Evolutionary conservation across 306 rosid genomes (phyloP).

Genomic region (Lablab purpureus): DNA sequence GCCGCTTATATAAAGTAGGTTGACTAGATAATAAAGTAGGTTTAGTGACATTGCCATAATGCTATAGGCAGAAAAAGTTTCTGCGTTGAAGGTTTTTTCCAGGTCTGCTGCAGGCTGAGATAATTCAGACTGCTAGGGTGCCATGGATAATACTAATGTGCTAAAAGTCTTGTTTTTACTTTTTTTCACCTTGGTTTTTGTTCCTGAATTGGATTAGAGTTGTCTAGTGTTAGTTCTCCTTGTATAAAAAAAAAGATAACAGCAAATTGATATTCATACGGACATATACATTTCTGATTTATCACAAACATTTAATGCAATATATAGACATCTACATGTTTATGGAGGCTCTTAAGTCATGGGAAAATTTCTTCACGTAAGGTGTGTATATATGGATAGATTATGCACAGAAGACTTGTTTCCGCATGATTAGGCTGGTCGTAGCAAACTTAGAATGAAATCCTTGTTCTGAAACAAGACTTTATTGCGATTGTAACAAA

Average conservation of each 20-base stretch:
- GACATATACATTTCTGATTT: background rate
- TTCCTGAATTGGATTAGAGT: slow-evolving; percentile 11
- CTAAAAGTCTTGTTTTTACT: background rate
- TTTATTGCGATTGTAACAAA: background rate
- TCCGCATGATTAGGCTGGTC: background rate
- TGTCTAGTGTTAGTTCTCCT: background rate
- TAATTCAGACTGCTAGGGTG: background rate
- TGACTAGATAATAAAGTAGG: background rate
- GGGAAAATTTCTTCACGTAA: background rate
- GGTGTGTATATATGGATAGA: background rate
- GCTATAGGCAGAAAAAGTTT: background rate
- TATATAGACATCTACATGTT: background rate
- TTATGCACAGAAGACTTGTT: background rate
- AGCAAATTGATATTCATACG: background rate
- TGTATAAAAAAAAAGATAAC: background rate
- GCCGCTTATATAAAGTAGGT: background rate
- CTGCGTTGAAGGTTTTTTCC: background rate
- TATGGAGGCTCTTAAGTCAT: background rate
- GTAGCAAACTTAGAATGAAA: background rate
- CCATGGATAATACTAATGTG: background rate
- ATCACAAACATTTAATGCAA: background rate
- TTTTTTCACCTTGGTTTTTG: background rate
- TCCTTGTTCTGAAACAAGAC: background rate
- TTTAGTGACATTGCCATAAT: background rate
- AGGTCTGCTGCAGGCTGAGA: background rate